Conservation (phyloP, 345 rosid species). For the Eucalyptus polyanthemos region DNA sequence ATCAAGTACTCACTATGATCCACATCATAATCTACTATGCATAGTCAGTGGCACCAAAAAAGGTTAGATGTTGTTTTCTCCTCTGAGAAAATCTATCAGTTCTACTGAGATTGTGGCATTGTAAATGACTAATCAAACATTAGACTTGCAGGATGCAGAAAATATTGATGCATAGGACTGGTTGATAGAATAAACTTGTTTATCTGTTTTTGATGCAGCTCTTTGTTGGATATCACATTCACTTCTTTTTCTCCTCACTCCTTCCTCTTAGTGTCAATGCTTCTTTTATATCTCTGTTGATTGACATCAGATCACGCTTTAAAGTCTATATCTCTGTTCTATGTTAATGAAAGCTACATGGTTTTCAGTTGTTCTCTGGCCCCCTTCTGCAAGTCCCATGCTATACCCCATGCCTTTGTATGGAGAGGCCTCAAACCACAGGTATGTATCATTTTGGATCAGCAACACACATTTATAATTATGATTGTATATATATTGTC, state of each 20-base stretch:
- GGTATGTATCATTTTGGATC: slow-evolving; percentile 26
- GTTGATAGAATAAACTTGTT: background rate
- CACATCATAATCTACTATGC: slow-evolving; percentile 82
- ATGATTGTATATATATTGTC: background rate
- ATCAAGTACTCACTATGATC: slow-evolving; percentile 86
- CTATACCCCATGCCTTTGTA: slow-evolving; percentile 81
- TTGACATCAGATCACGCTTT: background rate
- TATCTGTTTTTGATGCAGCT: background rate
- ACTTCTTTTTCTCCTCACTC: background rate
- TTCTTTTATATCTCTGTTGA: background rate
- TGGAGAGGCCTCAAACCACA: slow-evolving; percentile 94
- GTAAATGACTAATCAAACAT: background rate
- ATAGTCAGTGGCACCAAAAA: slow-evolving; percentile 68
- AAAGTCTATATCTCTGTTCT: background rate
- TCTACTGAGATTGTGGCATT: background rate
- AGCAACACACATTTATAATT: background rate
- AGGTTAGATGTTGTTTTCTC: slow-evolving; percentile 21
- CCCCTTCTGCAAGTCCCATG: slow-evolving; percentile 65
- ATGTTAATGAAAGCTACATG: background rate
- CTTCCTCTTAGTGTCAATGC: background rate
- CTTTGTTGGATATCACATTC: background rate
- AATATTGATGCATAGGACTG: background rate
- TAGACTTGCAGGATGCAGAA: background rate
- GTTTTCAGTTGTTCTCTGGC: slow-evolving; percentile 71
- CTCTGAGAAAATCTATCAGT: background rate